Percentiles rank a stretch among this genome's conserved stretches.
These are phyloP conservation scores for Eucalyptus marginata DNA, from an alignment of 345 rosid genomes.

Conservation along the genomic window DNA sequence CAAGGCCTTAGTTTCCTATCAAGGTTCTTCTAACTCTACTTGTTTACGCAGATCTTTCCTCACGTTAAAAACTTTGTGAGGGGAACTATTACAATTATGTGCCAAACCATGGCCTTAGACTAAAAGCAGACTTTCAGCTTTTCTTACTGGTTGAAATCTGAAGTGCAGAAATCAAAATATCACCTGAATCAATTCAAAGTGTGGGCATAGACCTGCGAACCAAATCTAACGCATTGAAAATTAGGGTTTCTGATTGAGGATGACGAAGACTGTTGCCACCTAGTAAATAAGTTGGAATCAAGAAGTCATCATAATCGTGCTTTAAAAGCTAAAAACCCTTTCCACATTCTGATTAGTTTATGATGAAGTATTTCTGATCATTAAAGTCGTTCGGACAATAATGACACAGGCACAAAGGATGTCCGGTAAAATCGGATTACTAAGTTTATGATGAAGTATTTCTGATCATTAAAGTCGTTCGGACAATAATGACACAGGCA, in stretches of 20 bases:
- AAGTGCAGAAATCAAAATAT: not conserved
- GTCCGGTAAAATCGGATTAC: not conserved
- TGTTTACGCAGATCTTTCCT: not conserved
- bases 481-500: too few relatives aligned
- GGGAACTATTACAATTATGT: not conserved
- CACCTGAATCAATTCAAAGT: not conserved
- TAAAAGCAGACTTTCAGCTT: not conserved
- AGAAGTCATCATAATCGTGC: not conserved
- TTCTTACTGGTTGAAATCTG: not conserved
- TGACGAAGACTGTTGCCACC: not conserved
- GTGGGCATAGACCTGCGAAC: not conserved
- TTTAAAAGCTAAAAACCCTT: not conserved
- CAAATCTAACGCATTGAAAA: not conserved
- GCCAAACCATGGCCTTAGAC: not conserved
- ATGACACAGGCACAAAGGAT: not conserved
- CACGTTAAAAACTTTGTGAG: not conserved
- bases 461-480: too few relatives aligned
- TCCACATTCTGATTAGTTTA: not conserved
- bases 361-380: not conserved
- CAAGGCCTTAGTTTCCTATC: not conserved
- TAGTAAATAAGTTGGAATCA: not conserved
- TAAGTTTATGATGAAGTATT: not conserved
- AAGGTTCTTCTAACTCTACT: not conserved
- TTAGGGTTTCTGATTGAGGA: not conserved
- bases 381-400: not conserved